Base-by-base conservation (phyloP, 306 rosid species). In the Trifolium dubium region DNA sequence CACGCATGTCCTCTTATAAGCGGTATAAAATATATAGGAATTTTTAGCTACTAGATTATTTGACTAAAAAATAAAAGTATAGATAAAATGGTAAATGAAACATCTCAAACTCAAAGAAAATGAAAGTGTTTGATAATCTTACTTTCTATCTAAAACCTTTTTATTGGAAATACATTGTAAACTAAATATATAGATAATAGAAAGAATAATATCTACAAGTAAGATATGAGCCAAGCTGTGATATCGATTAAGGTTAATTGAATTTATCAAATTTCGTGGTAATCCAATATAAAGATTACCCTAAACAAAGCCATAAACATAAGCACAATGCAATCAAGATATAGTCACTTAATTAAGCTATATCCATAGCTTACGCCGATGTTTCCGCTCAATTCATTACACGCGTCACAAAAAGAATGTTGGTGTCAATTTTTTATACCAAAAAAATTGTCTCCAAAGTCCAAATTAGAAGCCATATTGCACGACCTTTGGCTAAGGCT, bases 401-500 rank as follows among this genome's bases (percentile, higher is more conserved):
- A 79, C 96, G 89, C 86, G 90, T 81, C 88, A 10, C 23, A 55
- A 31, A 30, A 35, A 10, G 66, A 79, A 37, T 19, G 64, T 71
- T 68, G 51, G 7, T 44, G 29, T 0, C 2, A 43, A 8, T 6
- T 39, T 62, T 44, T 32, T 68, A 23, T 0, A 23, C 23, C 23
- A 23, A 23, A 23, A 23, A 23, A 23, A 23, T 23, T 23, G 23
- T 23, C 1, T 23, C 0, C 23, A 23, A 23, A 23, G 23, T 23
- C 23, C 23, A 23, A 23, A 23, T 23, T 23, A 23, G 23, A 23
- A 1, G 23, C 23, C 23, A 86, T 93, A 86, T 65, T 73, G 96
- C 90, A 93, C 97, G 97, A 89, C 96, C 89, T 75, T 79, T 64
- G 37, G 77, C 56, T 55, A 61, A 71, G 64, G 64, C 37, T 51